Base-by-base conservation (phyloP, 2,329 filamentous ascomycete species). In the Cadophora malorum region DNA sequence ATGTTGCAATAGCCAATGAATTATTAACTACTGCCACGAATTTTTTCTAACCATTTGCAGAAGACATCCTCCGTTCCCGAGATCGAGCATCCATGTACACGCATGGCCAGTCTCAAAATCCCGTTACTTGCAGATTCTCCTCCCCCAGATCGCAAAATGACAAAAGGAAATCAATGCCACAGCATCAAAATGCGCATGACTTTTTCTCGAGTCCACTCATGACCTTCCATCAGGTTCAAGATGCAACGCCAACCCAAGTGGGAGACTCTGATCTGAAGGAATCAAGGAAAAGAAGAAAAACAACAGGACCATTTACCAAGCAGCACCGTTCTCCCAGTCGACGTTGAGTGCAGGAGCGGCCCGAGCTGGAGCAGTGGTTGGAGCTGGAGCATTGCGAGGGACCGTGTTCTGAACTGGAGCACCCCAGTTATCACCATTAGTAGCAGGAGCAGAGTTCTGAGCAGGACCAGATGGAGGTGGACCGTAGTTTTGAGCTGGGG, bases 31-130 rank as follows among this genome's bases (percentile, higher is more conserved):
- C 19, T 58, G n/a, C 55, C n/a, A n/a, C 55, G 31, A 21, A 3
- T 38, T 58, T 58, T 58, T 31, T 58, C 55, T 58, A 38, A 35
- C 33, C 31, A 38, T 58, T 38, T 23, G 1, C 0, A 25, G 55
- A 58, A 58, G 55, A 58, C 55, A 58, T 58, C 55, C 55, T 58
- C 55, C 55, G 55, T 58, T 58, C 55, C 55, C 31, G 55, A 58
- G 55, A 58, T 58, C 55, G 55, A 58, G 55, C 55, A 58, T 58
- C 55, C 55, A 58, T 58, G 55, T 58, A 35, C 55, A 41, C 55
- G 55, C 55, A 58, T 58, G 55, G 55, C 55, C 55, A 58, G 55
- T 58, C 55, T 33, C 55, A 58, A 58, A 58, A n/a, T n/a, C 19
- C 38, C 55, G 31, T 58, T n/a, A 58, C 55, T 38, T 58, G 55